Evolutionary conservation across 331 rosid genomes (phyloP), one percentile per base, ranked within the genome.

Genomic region (Acacia concinna): DNA sequence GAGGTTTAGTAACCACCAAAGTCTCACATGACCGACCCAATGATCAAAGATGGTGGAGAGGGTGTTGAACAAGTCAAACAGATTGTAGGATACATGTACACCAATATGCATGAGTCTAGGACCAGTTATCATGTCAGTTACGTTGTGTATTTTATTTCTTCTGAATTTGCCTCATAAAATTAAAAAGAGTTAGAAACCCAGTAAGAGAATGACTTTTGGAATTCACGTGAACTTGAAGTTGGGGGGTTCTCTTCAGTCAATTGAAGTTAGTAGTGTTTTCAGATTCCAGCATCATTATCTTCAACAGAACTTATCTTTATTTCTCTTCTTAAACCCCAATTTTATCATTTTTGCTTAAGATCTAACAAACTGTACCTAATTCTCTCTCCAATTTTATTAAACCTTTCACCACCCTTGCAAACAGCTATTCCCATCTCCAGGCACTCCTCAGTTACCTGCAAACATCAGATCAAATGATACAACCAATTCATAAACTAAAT

Each of bases 341-440:
- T 56, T 31, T 23, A 56, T 9, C 3, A 12, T 21, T 56, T 18
- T 6, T 28, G 25, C 4, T 41, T 68, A 9, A 35, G 32, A 40
- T 79, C 47, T 59, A 78, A 70, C 8, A 62, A 63, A 84, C 12
- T 27, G 21, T 85, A 95, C 99, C 99, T 93, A 78, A 96, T 93
- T 81, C 79, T 88, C 82, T 96, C 93, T 74, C 99, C 99, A 80
- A 96, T 93, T 85, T 93, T 91, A 73, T 86, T 93, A 83, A 91
- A 96, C 76, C 89, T 84, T 71, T 87, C 90, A 83, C 99, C 98
- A 71, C 89, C 97, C 85, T 88, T 90, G 91, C 99, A 96, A 76
- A 87, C 88, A 64, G 97, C 90, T 84, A 96, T 93, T 79, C 97
- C 98, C 76, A 79, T 96, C 83, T 91, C 99, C 88, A 96, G 77